Evolutionary conservation across 139 green algal species (phyloP), one percentile per base, ranked within the genome.

Genomic region (Diplosphaera chodatii): DNA sequence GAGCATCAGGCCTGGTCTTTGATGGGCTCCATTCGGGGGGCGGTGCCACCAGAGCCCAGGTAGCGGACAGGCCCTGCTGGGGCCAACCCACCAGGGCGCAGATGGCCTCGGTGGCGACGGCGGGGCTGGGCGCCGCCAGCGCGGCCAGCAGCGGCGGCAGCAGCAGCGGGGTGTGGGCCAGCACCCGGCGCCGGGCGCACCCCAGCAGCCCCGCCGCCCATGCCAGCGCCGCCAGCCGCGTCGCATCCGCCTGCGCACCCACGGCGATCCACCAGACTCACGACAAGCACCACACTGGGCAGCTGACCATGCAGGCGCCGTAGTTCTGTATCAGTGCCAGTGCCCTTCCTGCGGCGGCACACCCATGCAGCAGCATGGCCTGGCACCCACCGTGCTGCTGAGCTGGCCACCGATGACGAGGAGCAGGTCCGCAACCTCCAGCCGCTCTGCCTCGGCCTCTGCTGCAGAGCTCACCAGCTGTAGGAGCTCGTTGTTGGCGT

Each of bases 221-320:
- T 31, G 85, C 82, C 29, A 98, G 83, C 4, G 93, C 90, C 63
- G 91, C 91, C 28, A 96, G 83, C 67, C 90, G 78, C 27, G 85
- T 86, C 5, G 81, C 64, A 80, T 97, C 92, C 40, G 74, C 66
- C 55, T 66, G 48, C 48, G 10, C 37, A 48, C 13, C 13, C 10
- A 13, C 37, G 37, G 8, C 10, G 10, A 48, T 8, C n/a, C n/a
- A n/a, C n/a, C n/a, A n/a, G n/a, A n/a, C n/a, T n/a, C n/a, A n/a
- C n/a, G n/a, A n/a, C n/a, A n/a, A n/a, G n/a, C n/a, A n/a, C n/a
- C n/a, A n/a, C n/a, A n/a, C n/a, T n/a, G n/a, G n/a, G n/a, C n/a
- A n/a, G n/a, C n/a, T n/a, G n/a, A n/a, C n/a, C n/a, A n/a, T n/a
- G n/a, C n/a, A n/a, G n/a, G n/a, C n/a, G n/a, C n/a, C n/a, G n/a